A percentile compares a stretch with the other conserved stretches of the same genome.
These are phyloP conservation scores for Kazachstania kunashirensis DNA, from an alignment of 805 yeast species.

Conservation along the genomic window DNA sequence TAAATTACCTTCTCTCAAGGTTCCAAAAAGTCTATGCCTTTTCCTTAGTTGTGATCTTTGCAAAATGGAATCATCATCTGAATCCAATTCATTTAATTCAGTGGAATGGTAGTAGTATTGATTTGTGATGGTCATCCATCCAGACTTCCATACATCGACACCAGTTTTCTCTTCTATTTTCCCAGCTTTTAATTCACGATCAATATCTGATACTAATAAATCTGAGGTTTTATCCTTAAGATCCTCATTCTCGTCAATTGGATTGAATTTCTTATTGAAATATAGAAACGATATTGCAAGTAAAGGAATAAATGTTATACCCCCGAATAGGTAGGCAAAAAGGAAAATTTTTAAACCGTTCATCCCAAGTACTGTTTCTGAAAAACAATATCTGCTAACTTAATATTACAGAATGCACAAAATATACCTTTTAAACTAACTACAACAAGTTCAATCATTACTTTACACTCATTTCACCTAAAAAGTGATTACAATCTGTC, in stretches of 20 bases:
- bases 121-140: constrained; percentile 79
- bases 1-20: constrained; percentile 77
- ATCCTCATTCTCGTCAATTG: constrained; percentile 10
- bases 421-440: no score
- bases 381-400: no score
- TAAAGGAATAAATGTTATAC: constrained; percentile 68
- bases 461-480: no score
- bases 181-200: constrained; percentile 44
- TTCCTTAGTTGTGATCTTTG: constrained; percentile 30
- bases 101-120: constrained; percentile 54
- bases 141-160: constrained; percentile 51
- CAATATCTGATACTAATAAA: constrained; percentile 18
- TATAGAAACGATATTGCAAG: constrained; percentile 28
- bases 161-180: constrained; percentile 59
- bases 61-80: constrained; percentile 9
- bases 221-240: constrained; percentile 13
- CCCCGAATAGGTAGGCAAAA: constrained; percentile 59
- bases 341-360: constrained; percentile 29
- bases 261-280: constrained; percentile 26
- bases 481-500: no score
- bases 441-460: no score
- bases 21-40: constrained; percentile 54
- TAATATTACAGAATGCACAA: no score
- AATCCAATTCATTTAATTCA: constrained; percentile 13
- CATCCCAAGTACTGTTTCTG: no score